These are phyloP conservation scores for Hypsizygus marmoreus DNA, from an alignment of 768 basidiomycete genomes.

Conservation along the genomic window DNA sequence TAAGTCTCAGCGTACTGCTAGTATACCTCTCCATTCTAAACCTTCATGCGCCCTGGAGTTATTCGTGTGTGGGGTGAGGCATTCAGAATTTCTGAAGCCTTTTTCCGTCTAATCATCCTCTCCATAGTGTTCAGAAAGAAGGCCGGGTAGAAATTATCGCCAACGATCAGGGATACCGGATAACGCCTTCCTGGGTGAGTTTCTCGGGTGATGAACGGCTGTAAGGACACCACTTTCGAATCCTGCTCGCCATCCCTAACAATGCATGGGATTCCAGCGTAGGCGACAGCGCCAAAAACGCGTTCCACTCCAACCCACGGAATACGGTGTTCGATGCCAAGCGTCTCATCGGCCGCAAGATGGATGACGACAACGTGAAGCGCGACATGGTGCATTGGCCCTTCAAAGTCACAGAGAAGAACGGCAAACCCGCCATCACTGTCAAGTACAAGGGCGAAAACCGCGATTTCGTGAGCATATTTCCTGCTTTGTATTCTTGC, in stretches of 20 bases:
- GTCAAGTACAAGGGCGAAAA: conserved; percentile 57
- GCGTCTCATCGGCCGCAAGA: conserved; percentile 56
- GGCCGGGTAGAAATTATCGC: conserved; percentile 77
- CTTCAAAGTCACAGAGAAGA: conserved; percentile 44
- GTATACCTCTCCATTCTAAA: background rate
- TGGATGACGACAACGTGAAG: conserved; percentile 46
- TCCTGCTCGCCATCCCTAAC: background rate
- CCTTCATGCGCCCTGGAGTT: conserved; percentile 39
- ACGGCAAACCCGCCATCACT: conserved; percentile 52
- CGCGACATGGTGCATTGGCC: conserved; percentile 53
- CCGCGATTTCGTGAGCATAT: conserved; percentile 51
- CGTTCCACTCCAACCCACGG: conserved; percentile 16
- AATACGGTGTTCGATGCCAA: conserved; percentile 54
- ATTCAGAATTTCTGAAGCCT: conserved; percentile 3
- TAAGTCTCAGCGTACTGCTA: conserved; percentile 27
- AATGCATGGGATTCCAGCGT: conserved; percentile 1
- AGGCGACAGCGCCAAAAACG: conserved; percentile 18
- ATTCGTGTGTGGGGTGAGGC: conserved; percentile 67
- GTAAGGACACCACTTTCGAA: conserved; percentile 1
- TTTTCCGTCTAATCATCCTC: background rate
- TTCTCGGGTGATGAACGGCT: conserved; percentile 89
- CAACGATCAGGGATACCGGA: conserved; percentile 88
- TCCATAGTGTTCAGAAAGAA: conserved; percentile 42
- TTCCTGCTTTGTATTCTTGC: background rate
- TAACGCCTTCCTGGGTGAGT: conserved; percentile 89